Base-by-base conservation (phyloP, 2,329 filamentous ascomycete species). In the Pseudogymnoascus sp. region DNA sequence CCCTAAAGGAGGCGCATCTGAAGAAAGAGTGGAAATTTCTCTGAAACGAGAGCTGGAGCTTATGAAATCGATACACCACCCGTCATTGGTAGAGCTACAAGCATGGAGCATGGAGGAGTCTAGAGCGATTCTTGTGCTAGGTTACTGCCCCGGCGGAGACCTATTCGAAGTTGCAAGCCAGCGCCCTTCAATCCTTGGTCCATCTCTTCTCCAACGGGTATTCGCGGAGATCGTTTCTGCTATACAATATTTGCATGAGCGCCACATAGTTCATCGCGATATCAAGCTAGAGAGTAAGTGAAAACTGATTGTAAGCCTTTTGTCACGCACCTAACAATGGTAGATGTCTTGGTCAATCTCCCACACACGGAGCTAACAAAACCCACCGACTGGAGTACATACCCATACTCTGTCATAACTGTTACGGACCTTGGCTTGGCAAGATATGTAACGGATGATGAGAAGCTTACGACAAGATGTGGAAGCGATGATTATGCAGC, bases 401-500 rank as follows among this genome's bases (percentile, higher is more conserved):
- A 96, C 69, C 89, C 91, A 8, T 84, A 91, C 71, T 89, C 93
- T 1, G 83, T 97, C 61, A 85, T 93, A 62, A 97, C 92, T 1
- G 82, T 99, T 43, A 96, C 93, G 14, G 95, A 99, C 73, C 81
- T 99, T 11, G 95, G 95, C 12, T 85, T 99, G 11, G 96, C 92
- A 2, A 85, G 93, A 62, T 88, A 89, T 37, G 90, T 97, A 40
- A 85, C 91, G 14, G 88, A 91, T 65, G 91, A 91, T 61, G 91
- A 96, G 67, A 88, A 93, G 65, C 83, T 99, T n/a, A 90, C 90
- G 65, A 97, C 93, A 1, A 86, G 95, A 8, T 99, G 95, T 74
- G 95, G 95, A 33, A 96, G 90, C 41, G 95, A 97, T 76, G 95
- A 99, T 76, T 99, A 99, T 73, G 93, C 93, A 1, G 93, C 95